These are phyloP conservation scores for Zizania palustris DNA, from an alignment of 202 grass and related monocot genomes.

Conservation along the genomic window DNA sequence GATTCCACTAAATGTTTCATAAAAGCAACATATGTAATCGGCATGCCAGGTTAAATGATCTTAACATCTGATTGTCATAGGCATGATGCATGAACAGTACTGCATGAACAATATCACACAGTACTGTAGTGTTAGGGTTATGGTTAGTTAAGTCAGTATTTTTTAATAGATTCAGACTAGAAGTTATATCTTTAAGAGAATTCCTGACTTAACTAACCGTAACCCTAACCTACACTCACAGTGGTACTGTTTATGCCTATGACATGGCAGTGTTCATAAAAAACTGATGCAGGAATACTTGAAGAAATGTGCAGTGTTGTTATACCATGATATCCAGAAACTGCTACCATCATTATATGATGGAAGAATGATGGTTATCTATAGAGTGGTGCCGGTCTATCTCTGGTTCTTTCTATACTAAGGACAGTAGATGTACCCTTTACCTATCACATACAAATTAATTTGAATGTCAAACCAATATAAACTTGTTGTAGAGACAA, in stretches of 20 bases:
- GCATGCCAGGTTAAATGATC: constrained; percentile 12
- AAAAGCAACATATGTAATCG: constrained; percentile 1
- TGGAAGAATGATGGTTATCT: neutral
- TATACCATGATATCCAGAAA: neutral
- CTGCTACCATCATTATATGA: neutral
- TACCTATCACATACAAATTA: constrained; percentile 10
- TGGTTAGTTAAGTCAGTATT: too few relatives aligned
- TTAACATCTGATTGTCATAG: neutral
- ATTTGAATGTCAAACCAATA: neutral
- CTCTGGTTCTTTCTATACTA: neutral
- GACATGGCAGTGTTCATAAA: neutral
- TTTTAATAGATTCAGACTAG: too few relatives aligned
- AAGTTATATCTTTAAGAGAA: too few relatives aligned
- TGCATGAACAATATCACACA: too few relatives aligned
- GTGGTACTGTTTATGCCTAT: too few relatives aligned
- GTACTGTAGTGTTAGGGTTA: too few relatives aligned
- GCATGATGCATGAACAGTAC: too few relatives aligned
- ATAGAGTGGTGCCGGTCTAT: neutral
- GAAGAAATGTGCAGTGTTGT: neutral
- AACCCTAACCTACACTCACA: too few relatives aligned
- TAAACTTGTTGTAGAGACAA: neutral
- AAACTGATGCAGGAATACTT: neutral
- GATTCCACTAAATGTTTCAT: neutral
- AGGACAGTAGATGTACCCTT: neutral
- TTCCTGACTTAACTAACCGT: too few relatives aligned